Base-by-base conservation (phyloP, 2,329 filamentous ascomycete genomes). In the Boeremia lycopersici region DNA sequence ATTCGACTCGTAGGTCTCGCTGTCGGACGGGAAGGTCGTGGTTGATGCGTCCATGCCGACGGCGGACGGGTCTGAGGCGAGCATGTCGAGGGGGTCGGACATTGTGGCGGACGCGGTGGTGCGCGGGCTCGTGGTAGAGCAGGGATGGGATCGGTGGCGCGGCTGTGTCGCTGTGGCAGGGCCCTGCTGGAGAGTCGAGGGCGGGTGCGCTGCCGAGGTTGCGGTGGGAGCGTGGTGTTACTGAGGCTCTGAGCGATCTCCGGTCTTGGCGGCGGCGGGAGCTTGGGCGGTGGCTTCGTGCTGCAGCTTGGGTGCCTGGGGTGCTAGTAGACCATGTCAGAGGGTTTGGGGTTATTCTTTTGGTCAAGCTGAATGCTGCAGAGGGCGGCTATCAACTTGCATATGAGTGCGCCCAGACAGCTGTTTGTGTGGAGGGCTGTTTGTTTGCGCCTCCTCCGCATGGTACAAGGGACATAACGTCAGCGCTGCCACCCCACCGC, bases 1-100 rank as follows among this genome's bases (percentile, higher is more conserved):
- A 2, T 85, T 85, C 84, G 82, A 84, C 48, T 87, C 88, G 77
- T 95, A 93, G 74, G 88, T 88, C 77, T 93, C 90, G 80, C 88
- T 91, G 80, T 95, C 90, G 45, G 90, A 92, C 63, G 83, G 88
- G 69, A 93, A 89, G 48, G 89, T 93, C 1, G 46, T 31, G 3
- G 41, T 55, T 9, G 28, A 35, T 9, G 52, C 52, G 35, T 50
- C 52, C 70, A 91, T 81, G 76, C 86, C 85, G 52, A 88, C 91
- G 74, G 88, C 86, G 74, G 39, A 13, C 4, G 45, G 45, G 39
- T 34, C 19, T 2, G 51, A 19, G 45, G 45, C 13, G 29, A 55
- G 52, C n/a, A 49, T 35, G 47, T 55, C 52, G 70, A 92, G 83
- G 63, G 83, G 81, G 66, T 84, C 79, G 13, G 65, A 48, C 62